Percentiles rank a stretch among this genome's conserved stretches.
Conservation (phyloP, 2,329 filamentous ascomycete species). For the Fonsecaea multimorphosa region DNA sequence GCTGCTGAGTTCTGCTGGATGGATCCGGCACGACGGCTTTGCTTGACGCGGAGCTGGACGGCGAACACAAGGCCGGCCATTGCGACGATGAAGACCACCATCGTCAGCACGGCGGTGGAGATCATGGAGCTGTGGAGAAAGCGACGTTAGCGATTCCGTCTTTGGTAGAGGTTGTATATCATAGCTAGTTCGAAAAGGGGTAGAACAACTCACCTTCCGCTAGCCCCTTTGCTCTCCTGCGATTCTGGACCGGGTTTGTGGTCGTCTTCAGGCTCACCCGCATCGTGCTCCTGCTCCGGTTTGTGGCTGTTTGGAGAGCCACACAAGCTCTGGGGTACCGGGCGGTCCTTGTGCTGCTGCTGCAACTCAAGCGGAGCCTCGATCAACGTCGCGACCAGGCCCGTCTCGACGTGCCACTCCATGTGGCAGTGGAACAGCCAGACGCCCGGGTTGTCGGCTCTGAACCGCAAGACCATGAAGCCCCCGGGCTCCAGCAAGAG, state of each 20-base stretch:
- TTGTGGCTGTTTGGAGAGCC: background rate
- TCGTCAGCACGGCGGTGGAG: background rate
- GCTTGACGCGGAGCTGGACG: background rate
- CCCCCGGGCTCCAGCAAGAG: conserved; percentile 68
- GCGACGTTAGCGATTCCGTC: background rate
- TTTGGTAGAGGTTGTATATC: background rate
- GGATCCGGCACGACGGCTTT: background rate
- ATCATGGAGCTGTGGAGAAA: background rate
- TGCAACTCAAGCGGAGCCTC: conserved; percentile 65
- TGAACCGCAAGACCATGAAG: conserved; percentile 65
- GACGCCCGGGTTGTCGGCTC: conserved; percentile 53
- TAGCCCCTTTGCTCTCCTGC: background rate
- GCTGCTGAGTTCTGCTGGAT: background rate
- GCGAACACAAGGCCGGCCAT: background rate
- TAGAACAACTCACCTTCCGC: background rate
- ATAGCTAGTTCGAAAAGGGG: background rate
- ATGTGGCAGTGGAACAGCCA: conserved; percentile 82
- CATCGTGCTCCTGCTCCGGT: background rate
- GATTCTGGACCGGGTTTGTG: background rate
- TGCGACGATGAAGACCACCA: background rate
- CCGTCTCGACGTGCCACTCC: conserved; percentile 74
- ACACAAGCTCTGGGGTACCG: background rate
- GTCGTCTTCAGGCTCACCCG: background rate
- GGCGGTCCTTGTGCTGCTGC: conserved; percentile 42
- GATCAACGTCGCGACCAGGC: conserved; percentile 61